These are phyloP conservation scores for Gremmenia infestans DNA, from an alignment of 2,329 filamentous ascomycete species.

Conservation along the genomic window DNA sequence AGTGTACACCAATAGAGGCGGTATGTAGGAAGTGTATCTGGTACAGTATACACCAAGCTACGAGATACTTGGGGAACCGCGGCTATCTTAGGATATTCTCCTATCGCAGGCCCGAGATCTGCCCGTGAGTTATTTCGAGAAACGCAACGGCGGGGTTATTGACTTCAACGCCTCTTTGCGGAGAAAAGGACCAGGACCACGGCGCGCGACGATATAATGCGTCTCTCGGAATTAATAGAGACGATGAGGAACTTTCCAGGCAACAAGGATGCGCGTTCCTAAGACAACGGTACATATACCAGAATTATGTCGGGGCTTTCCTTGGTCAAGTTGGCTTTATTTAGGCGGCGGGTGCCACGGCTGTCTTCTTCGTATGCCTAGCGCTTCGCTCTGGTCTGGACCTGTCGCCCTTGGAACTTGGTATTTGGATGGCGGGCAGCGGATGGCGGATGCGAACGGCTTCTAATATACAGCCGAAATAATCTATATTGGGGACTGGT, in stretches of 20 bases:
- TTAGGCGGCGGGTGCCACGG: constrained; percentile 16
- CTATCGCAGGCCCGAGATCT: background rate
- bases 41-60: too few species aligned
- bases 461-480: background rate
- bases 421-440: too few species aligned
- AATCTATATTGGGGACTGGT: constrained; percentile 1
- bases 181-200: constrained; percentile 8
- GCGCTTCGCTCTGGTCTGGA: constrained; percentile 1
- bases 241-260: background rate
- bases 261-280: background rate
- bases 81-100: background rate
- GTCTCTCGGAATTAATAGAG: constrained; percentile 15
- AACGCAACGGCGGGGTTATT: constrained; percentile 13
- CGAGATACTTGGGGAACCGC: too few species aligned
- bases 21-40: too few species aligned
- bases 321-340: background rate
- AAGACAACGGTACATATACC: background rate
- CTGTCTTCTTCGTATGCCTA: background rate
- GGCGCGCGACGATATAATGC: constrained; percentile 11
- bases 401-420: constrained; percentile 1
- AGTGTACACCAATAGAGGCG: too few species aligned
- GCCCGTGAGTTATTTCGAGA: constrained; percentile 11
- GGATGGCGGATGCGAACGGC: background rate
- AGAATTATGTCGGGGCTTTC: background rate
- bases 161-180: constrained; percentile 9